A percentile compares a stretch with the other conserved stretches of the same genome.
phyloP scores from a whole-genome alignment of 352 stramenopile species.

The Phytopythium helicoides region DNA sequence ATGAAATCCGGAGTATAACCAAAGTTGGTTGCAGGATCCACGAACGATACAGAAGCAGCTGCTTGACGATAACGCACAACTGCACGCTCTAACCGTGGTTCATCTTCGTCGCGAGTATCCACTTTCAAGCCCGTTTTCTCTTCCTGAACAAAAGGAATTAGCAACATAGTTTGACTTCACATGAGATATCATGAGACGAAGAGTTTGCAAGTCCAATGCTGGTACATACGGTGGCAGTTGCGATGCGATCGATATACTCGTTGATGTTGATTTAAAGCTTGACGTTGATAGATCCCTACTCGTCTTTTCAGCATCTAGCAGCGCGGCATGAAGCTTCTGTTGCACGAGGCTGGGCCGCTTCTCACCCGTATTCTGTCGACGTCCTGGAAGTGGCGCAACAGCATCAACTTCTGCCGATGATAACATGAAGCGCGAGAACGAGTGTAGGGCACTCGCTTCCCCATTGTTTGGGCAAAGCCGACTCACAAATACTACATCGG shows the following conservation, averaged over 20 bases:
- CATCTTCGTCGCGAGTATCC: not conserved
- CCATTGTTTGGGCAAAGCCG: not conserved
- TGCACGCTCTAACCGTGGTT: conserved; percentile 15
- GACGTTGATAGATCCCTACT: conserved; percentile 22
- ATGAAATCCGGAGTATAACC: conserved; percentile 65
- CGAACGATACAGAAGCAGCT: conserved; percentile 60
- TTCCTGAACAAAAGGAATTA: too few relatives aligned
- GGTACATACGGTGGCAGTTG: not conserved
- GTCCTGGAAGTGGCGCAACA: conserved; percentile 5
- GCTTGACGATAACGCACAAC: conserved; percentile 53
- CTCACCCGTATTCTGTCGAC: conserved; percentile 11
- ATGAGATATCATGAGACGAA: too few relatives aligned
- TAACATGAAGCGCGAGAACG: conserved; percentile 18
- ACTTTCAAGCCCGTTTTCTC: too few relatives aligned
- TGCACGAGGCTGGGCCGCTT: conserved; percentile 47
- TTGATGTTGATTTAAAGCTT: conserved; percentile 10
- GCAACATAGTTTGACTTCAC: too few relatives aligned
- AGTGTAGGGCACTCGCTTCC: conserved; percentile 6
- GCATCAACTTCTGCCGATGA: conserved; percentile 20
- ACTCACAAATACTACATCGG: conserved; percentile 1
- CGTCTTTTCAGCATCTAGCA: conserved; percentile 50
- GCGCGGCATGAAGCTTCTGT: conserved; percentile 60
- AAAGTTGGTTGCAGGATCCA: conserved; percentile 42
- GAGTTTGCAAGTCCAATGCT: too few relatives aligned
- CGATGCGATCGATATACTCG: not conserved